Evolutionary conservation across 768 basidiomycete genomes (phyloP), one percentile per base, ranked within the genome.

Genomic region (Auricularia sp.): DNA sequence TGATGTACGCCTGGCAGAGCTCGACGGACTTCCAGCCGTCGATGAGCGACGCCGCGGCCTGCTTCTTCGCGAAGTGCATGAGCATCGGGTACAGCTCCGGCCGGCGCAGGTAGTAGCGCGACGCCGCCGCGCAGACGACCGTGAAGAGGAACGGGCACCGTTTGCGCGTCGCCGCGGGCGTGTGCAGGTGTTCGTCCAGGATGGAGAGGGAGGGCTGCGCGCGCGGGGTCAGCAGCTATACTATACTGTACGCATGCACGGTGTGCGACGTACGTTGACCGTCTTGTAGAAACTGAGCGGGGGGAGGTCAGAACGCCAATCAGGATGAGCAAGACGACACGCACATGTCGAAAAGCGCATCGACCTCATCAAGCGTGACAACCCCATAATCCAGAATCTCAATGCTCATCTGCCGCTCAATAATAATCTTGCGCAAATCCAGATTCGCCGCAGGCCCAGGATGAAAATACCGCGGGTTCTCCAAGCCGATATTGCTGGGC

Each of bases 1-100:
- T 73, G 18, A 90, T 74, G 70, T 87, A 91, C 21, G 90, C 89
- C 71, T 92, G 90, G 65, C 85, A 87, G 65, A 87, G 83, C 70
- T 92, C 90, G n/a, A 91, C 81, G 65, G 83, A 85, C 71, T 83
- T 83, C 68, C 80, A 78, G 4, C 85, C 85, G 65, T 86, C 83
- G 13, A 85, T 78, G 62, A 88, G 77, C 2, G 84, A 80, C 64
- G 80, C 79, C 13, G 83, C 84, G 4, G 86, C 86, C 21, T 82
- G 78, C 63, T 85, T 82, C 66, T 82, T 79, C 6, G 86, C 85
- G 69, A 87, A 85, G 61, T 85, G 82, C 74, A 84, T 83, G 0
- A 85, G 85, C 62, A 84, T 72, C 6, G 73, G 71, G 72, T 86
- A 84, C 33, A 90, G 75, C 24, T 80, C 80, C 0, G 84, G 83